Evolutionary conservation across 2,329 filamentous ascomycete genomes (phyloP).

Genomic region (Ophiostoma angusticollis): DNA sequence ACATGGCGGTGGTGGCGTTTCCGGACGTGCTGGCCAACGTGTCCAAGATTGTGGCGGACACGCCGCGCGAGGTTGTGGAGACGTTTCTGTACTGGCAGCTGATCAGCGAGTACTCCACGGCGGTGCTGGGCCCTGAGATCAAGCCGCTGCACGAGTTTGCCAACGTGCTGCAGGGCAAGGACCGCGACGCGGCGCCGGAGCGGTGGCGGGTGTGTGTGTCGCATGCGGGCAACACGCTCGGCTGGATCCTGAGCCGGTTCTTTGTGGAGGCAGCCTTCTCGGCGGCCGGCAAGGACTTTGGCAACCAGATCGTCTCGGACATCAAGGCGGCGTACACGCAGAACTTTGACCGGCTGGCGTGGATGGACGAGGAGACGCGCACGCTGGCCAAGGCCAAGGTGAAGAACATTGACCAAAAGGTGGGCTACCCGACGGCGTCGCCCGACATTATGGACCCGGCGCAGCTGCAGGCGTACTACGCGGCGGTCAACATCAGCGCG

Average conservation of each 20-base stretch:
- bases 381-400: constrained; percentile 51
- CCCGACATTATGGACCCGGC: constrained; percentile 48
- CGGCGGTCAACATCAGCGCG: constrained; percentile 33
- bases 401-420: constrained; percentile 53
- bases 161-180: constrained; percentile 46
- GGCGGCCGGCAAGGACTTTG: constrained; percentile 50
- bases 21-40: constrained; percentile 48
- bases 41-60: constrained; percentile 39
- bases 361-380: constrained; percentile 52
- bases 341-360: constrained; percentile 43
- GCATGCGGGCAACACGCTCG: constrained; percentile 32
- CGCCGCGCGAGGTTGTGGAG: constrained; percentile 41
- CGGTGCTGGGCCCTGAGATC: constrained; percentile 46
- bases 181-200: constrained; percentile 48
- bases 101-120: constrained; percentile 37
- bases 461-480: constrained; percentile 44
- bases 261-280: constrained; percentile 58
- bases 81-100: constrained; percentile 54
- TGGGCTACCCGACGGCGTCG: constrained; percentile 47
- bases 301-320: constrained; percentile 56
- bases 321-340: constrained; percentile 54
- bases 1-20: constrained; percentile 45
- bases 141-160: constrained; percentile 46
- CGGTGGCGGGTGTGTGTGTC: constrained; percentile 53
- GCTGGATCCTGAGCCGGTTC: constrained; percentile 59